Percentiles rank a stretch among this genome's conserved stretches.
Evolutionary conservation across 2,329 filamentous ascomycete species (phyloP).

Genomic region (Aspergillus japonicus): DNA sequence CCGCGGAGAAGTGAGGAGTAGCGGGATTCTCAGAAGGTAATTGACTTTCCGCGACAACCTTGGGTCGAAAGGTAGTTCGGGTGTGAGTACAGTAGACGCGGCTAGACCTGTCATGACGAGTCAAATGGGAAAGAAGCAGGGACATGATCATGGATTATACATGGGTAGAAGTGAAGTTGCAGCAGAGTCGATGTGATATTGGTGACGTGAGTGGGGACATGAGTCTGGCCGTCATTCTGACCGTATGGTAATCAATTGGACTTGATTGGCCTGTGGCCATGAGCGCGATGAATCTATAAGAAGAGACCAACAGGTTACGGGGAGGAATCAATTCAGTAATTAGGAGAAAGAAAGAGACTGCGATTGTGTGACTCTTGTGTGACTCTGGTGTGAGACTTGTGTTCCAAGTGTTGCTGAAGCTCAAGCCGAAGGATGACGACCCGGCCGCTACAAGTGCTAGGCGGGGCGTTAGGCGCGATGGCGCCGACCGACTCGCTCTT

Average conservation of each 20-base stretch:
- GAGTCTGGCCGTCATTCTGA: not conserved
- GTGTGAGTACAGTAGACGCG: not conserved
- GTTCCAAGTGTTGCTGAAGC: no score
- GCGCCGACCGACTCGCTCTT: constrained; percentile 20
- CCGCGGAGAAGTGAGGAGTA: not conserved
- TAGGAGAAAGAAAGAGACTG: not conserved
- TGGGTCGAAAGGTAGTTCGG: no score
- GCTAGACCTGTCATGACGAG: not conserved
- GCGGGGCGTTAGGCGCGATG: not conserved
- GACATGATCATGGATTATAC: no score
- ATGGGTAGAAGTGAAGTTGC: not conserved
- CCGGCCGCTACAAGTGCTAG: not conserved
- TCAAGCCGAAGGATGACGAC: not conserved
- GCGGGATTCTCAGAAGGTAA: not conserved
- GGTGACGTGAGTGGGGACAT: not conserved
- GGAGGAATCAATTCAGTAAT: not conserved
- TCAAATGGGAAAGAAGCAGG: not conserved
- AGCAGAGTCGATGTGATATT: not conserved
- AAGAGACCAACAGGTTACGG: not conserved
- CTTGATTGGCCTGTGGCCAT: not conserved
- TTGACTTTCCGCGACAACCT: not conserved
- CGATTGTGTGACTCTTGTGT: not conserved
- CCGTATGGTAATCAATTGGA: not conserved
- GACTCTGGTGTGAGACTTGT: no score
- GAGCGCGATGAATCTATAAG: not conserved